These are phyloP conservation scores for Tephrocybe sp. DNA, from an alignment of 768 basidiomycete genomes.

Conservation along the genomic window DNA sequence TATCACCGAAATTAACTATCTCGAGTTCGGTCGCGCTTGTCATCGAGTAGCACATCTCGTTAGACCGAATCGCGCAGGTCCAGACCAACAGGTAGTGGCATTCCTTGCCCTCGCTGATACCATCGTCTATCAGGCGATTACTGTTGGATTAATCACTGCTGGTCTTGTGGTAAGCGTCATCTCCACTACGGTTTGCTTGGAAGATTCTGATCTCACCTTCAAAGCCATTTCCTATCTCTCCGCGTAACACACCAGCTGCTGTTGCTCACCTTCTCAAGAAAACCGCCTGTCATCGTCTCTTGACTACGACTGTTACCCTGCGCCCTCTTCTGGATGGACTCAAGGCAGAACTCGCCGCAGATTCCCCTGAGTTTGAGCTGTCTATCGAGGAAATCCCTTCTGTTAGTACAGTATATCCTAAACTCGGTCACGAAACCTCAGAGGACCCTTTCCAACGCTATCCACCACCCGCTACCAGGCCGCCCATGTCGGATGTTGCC, in stretches of 20 bases:
- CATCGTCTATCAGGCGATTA: slow-evolving; percentile 34
- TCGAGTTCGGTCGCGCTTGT: slow-evolving; percentile 38
- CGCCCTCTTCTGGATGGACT: slow-evolving; percentile 20
- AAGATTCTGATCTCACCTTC: background rate
- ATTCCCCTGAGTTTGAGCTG: slow-evolving; percentile 10
- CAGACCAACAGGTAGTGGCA: slow-evolving; percentile 24
- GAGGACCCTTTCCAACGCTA: slow-evolving; percentile 14
- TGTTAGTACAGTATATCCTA: slow-evolving; percentile 10
- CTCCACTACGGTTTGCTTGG: no score
- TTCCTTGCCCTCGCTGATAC: slow-evolving; percentile 25
- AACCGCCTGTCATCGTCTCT: slow-evolving; percentile 28
- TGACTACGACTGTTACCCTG: slow-evolving; percentile 26
- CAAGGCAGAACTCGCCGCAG: slow-evolving; percentile 12
- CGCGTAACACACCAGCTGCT: slow-evolving; percentile 24
- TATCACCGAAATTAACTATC: slow-evolving; percentile 24
- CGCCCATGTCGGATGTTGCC: slow-evolving; percentile 14
- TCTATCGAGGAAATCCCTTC: slow-evolving; percentile 14
- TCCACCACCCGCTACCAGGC: slow-evolving; percentile 1
- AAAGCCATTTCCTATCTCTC: slow-evolving; percentile 31
- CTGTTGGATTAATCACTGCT: slow-evolving; percentile 27
- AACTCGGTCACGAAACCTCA: slow-evolving; percentile 10
- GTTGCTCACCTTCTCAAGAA: slow-evolving; percentile 25
- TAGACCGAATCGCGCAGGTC: slow-evolving; percentile 21
- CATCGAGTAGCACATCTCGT: slow-evolving; percentile 33
- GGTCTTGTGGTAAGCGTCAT: slow-evolving; percentile 25